These are phyloP conservation scores for Hippophae tibetana DNA, from an alignment of 306 rosid genomes.

Conservation along the genomic window DNA sequence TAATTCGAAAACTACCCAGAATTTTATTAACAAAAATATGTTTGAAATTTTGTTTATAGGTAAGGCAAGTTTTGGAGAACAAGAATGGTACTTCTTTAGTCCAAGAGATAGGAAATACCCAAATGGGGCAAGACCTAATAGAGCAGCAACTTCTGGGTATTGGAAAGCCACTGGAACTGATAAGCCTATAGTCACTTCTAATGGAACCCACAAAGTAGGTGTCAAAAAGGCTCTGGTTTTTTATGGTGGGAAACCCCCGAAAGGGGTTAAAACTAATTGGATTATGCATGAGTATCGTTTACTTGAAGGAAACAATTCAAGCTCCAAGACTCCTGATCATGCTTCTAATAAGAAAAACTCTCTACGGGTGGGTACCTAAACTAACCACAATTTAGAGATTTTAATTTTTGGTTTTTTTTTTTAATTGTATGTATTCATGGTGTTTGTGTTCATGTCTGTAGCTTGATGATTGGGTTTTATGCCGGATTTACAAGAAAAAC, in stretches of 20 bases:
- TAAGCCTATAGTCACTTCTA: constrained; percentile 50
- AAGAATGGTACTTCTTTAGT: constrained; percentile 88
- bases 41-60: constrained; percentile 22
- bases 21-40: background rate
- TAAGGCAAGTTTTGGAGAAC: constrained; percentile 74
- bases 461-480: constrained; percentile 92
- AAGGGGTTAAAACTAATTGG: constrained; percentile 81
- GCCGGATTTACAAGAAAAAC: constrained; percentile 77
- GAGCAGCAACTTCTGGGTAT: constrained; percentile 87
- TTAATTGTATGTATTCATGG: too few species aligned
- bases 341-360: constrained; percentile 37
- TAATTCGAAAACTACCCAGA: too few species aligned
- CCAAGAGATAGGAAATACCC: constrained; percentile 85
- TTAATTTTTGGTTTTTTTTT: too few species aligned
- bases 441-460: constrained; percentile 11
- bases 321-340: constrained; percentile 23
- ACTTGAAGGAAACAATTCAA: constrained; percentile 12
- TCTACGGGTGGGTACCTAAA: constrained; percentile 33
- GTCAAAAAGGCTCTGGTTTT: constrained; percentile 81
- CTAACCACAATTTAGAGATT: background rate
- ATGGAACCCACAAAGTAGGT: constrained; percentile 56
- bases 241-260: constrained; percentile 90
- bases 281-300: constrained; percentile 87
- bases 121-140: constrained; percentile 75
- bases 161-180: constrained; percentile 93